phyloP scores from a whole-genome alignment of 73 alveolate genomes.

The Paramecium tetraurelia region DNA sequence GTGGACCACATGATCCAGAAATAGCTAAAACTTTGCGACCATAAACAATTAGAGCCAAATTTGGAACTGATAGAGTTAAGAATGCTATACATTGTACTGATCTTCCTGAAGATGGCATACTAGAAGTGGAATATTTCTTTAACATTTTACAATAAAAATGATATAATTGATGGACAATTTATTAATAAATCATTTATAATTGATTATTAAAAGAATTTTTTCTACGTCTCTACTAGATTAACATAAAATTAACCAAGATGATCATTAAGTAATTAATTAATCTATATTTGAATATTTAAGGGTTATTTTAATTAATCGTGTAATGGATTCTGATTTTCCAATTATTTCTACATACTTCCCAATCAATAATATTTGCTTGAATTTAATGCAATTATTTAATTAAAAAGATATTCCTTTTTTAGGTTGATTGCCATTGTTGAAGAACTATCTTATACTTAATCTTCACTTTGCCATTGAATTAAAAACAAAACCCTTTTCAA shows the following conservation, averaged over 20 bases:
- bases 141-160: constrained; percentile 69
- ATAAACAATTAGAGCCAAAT: constrained; percentile 96
- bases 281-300: background rate
- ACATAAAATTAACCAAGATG: background rate
- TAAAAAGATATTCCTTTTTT: constrained; percentile 43
- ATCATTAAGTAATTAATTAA: too few species aligned
- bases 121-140: constrained; percentile 92
- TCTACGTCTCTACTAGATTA: background rate
- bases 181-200: background rate
- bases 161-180: background rate
- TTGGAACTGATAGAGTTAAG: constrained; percentile 91
- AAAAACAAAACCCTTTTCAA: background rate
- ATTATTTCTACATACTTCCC: background rate
- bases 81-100: constrained; percentile 98
- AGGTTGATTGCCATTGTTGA: constrained; percentile 5
- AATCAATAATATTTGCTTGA: background rate
- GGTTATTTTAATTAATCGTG: background rate
- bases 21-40: constrained; percentile 95
- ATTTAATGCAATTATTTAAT: background rate
- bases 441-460: constrained; percentile 33
- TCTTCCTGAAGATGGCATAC: constrained; percentile 95
- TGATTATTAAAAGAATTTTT: background rate
- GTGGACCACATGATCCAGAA: constrained; percentile 99
- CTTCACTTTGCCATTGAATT: background rate
- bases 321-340: background rate